Evolutionary conservation across 495 filamentous ascomycete species (phyloP), one percentile per base, ranked within the genome.

Genomic region (Gamarada debralockiae): DNA sequence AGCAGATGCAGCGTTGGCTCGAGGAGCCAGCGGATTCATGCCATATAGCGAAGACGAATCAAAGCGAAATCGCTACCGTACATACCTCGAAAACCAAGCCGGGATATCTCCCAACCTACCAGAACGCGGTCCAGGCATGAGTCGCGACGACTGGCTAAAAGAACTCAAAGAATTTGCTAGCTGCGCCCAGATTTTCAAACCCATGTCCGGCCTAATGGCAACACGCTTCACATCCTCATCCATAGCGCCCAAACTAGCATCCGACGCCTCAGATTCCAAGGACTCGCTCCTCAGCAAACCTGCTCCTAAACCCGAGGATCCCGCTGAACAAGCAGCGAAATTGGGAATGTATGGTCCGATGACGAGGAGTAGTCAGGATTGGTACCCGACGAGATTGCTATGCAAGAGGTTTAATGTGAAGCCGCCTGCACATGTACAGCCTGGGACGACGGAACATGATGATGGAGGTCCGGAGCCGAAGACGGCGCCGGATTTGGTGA

Each of bases 401-500:
- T 97, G 93, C 70, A 98, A 98, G 68, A 76, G 93, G 17, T 96
- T 97, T 60, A 89, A 89, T 59, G 83, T 97, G 12, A 81, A 79
- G 58, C 84, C 87, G 0, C 90, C 91, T 0, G 76, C 75, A 10
- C 80, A 90, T 72, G 85, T 89, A 14, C 78, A 80, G 52, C 75
- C 79, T 14, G 74, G 65, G 24, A 59, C 59, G 23, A 58, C 52
- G 7, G 60, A 56, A 37, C 53, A 65, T 45, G 57, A 15, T 33
- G 56, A 70, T 67, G 51, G 68, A 68, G 34, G 67, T 68, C 40
- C 72, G 70, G 53, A 62, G 70, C 37, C 64, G 67, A 37, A 71
- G 73, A 63, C 23, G 14, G 61, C 55, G 33, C 60, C 53, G 27
- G 70, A 74, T 42, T 57, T 76, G 46, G 70, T 79, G 7, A 69